A percentile compares a stretch with the other conserved stretches of the same genome.
These are phyloP conservation scores for Wallacemonas collosoma DNA, from an alignment of 208 protist genomes.

Conservation along the genomic window DNA sequence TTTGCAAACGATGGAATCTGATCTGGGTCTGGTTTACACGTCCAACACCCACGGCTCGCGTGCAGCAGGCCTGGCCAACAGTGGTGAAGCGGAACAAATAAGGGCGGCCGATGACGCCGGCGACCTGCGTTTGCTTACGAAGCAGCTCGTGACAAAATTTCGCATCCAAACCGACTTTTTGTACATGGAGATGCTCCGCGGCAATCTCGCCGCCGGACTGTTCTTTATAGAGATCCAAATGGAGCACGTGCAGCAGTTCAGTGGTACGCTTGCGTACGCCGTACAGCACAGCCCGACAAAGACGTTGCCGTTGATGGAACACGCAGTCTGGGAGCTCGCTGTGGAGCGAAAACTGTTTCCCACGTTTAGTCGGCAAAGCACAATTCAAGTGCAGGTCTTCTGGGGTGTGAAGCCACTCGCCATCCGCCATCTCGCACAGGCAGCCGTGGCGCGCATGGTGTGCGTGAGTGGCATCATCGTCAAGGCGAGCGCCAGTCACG, in stretches of 20 bases:
- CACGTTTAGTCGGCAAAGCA: slow-evolving; percentile 50
- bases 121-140: slow-evolving; percentile 71
- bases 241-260: slow-evolving; percentile 87
- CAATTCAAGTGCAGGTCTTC: slow-evolving; percentile 89
- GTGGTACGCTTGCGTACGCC: slow-evolving; percentile 61
- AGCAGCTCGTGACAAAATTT: slow-evolving; percentile 81
- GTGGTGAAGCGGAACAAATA: slow-evolving; percentile 9
- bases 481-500: slow-evolving; percentile 81
- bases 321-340: slow-evolving; percentile 81
- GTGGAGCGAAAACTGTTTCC: slow-evolving; percentile 71
- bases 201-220: slow-evolving; percentile 78
- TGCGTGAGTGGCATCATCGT: slow-evolving; percentile 92
- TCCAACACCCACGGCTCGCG: slow-evolving; percentile 80
- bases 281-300: slow-evolving; percentile 73
- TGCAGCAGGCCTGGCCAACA: slow-evolving; percentile 16
- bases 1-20: slow-evolving; percentile 56
- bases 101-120: slow-evolving; percentile 33
- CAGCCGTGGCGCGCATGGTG: slow-evolving; percentile 76
- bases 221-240: slow-evolving; percentile 90
- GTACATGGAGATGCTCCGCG: slow-evolving; percentile 87
- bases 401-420: slow-evolving; percentile 80
- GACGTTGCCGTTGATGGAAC: slow-evolving; percentile 84
- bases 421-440: slow-evolving; percentile 82
- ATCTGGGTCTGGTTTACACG: slow-evolving; percentile 76
- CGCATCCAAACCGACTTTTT: slow-evolving; percentile 79